These are phyloP conservation scores for Colletotrichum camelliae DNA, from an alignment of 2,329 filamentous ascomycete genomes.

Conservation along the genomic window DNA sequence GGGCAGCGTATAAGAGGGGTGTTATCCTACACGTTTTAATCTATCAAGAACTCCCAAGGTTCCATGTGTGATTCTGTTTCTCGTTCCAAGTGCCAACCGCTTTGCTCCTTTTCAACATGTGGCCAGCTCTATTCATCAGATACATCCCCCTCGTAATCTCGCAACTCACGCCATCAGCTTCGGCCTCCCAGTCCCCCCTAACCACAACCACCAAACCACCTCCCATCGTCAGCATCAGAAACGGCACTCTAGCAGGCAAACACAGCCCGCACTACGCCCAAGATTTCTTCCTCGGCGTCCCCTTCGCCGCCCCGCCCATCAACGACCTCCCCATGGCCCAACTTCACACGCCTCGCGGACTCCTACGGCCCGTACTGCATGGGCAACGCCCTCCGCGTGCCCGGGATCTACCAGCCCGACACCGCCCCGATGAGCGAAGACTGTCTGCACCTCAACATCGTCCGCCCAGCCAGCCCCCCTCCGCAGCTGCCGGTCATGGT, in stretches of 20 bases:
- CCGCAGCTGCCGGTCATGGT: conserved; percentile 27
- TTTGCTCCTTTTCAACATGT: neutral
- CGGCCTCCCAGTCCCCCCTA: neutral
- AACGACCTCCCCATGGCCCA: neutral
- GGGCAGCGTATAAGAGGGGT: neutral
- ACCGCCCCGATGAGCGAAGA: conserved; percentile 20
- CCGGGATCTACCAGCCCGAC: neutral
- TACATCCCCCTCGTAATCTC: neutral
- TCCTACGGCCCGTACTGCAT: conserved; percentile 47
- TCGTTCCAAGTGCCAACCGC: rapidly evolving
- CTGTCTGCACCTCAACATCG: conserved; percentile 31
- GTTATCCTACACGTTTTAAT: rapidly evolving
- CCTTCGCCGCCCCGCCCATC: conserved; percentile 42
- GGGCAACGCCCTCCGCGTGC: neutral
- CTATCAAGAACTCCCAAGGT: neutral
- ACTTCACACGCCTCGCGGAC: conserved; percentile 36
- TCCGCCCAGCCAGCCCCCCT: conserved; percentile 23
- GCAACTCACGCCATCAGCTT: neutral
- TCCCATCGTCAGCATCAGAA: neutral
- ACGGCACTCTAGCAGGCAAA: neutral
- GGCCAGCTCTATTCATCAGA: neutral
- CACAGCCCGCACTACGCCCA: neutral
- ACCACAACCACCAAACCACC: neutral
- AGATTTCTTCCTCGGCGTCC: conserved; percentile 53
- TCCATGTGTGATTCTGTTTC: too few relatives aligned